A percentile compares a stretch with the other conserved stretches of the same genome.
Conservation (phyloP, 2,329 filamentous ascomycete genomes). For the Exutisphaerella laricina region DNA sequence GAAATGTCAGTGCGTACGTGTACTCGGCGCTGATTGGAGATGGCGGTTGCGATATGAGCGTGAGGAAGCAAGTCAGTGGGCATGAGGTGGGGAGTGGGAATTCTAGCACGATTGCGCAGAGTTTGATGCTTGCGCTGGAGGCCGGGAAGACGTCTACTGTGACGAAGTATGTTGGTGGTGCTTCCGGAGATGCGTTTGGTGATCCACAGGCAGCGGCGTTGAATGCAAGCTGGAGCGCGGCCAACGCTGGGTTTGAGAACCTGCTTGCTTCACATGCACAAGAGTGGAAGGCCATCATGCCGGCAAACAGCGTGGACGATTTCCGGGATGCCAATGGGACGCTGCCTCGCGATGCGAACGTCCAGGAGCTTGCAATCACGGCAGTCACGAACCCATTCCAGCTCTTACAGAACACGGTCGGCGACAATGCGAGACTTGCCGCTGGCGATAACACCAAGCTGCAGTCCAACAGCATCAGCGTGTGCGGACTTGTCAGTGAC, state of each 20-base stretch:
- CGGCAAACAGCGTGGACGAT: constrained; percentile 57
- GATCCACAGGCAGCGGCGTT: constrained; percentile 53
- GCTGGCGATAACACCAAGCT: constrained; percentile 47
- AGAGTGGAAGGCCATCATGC: constrained; percentile 59
- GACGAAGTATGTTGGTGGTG: constrained; percentile 63
- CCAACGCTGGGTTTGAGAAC: constrained; percentile 49
- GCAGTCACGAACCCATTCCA: constrained; percentile 53
- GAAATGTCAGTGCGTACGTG: constrained; percentile 58
- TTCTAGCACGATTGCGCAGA: constrained; percentile 60
- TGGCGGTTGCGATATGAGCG: constrained; percentile 35
- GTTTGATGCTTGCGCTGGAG: constrained; percentile 49
- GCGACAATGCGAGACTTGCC: constrained; percentile 48
- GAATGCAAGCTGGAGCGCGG: constrained; percentile 48
- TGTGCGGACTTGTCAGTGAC: constrained; percentile 62
- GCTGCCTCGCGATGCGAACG: constrained; percentile 52
- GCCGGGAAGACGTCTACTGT: constrained; percentile 52
- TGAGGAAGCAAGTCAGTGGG: constrained; percentile 41
- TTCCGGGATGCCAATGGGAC: constrained; percentile 53
- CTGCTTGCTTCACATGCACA: constrained; percentile 52
- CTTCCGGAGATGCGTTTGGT: constrained; percentile 62
- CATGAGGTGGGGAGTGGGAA: constrained; percentile 48
- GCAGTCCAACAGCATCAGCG: constrained; percentile 59
- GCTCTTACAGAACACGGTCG: constrained; percentile 52
- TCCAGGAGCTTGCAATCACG: constrained; percentile 53
- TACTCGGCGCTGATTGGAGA: constrained; percentile 47